Base-by-base conservation (phyloP, 805 yeast genomes). In the Alloascoidea africana region DNA sequence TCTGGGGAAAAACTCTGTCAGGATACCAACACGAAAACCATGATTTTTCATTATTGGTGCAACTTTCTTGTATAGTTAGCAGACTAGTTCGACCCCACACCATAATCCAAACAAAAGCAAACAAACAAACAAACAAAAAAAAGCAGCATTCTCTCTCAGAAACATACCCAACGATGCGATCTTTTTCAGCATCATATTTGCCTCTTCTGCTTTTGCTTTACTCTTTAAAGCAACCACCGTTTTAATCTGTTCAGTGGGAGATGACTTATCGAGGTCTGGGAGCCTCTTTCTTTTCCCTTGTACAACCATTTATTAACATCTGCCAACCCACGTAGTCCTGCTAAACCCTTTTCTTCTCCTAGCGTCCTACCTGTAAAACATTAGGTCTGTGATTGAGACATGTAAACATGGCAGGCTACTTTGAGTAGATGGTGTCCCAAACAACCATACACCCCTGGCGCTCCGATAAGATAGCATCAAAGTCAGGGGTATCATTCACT, bases 1-100 rank as follows among this genome's bases (percentile, higher is more conserved):
- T 43, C 68, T 76, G 2, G 97, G 97, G 43, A 62, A 79, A 70
- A 89, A 82, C 54, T 89, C 97, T 44, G 80, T 70, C 13, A 89
- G 53, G 0, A 68, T 58, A 0, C 73, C 75, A 2, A 87, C 89
- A 38, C 68, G 71, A 51, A 82, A 71, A 3, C 69, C 65, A 42
- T 74, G 66, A 33, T 70, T 70, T 41, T 73, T 69, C 76, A 89
- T 82, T 38, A 89, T 56, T 2, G 94, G 95, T 2, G 87, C 76
- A 11, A 81, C 91, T 19, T 66, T 55, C 17, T 63, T 65, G 35
- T 33, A 13, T 13, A 13, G 13, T 13, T n/a, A 33, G 13, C 19
- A 32, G 19, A 33, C 13, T 13, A 33, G 13, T 13, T 13, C 13
- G n/a, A n/a, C n/a, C n/a, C n/a, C n/a, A n/a, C n/a, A n/a, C n/a